Base-by-base conservation (phyloP, 2,329 filamentous ascomycete genomes). In the Sphaerostilbella broomeana region DNA sequence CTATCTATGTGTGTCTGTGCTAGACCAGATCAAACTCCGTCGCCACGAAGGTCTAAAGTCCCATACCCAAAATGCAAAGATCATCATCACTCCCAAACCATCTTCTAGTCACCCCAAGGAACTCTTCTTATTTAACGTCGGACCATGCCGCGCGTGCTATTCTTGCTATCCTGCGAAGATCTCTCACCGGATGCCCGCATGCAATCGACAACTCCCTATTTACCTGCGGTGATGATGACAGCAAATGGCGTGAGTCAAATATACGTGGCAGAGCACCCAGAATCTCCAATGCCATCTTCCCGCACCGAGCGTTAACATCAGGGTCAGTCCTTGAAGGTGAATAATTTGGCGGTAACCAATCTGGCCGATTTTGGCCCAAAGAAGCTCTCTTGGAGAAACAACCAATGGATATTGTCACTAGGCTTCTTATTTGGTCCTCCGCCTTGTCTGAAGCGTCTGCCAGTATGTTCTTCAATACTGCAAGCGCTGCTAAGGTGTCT, bases 141-240 rank as follows among this genome's bases (percentile, higher is more conserved):
- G 57, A 59, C 75, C 75, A 79, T 6, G 64, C 66, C 35, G 59
- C 61, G 38, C 72, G 64, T 4, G 73, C 72, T 42, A 56, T 48
- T 37, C 73, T 61, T 13, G 75, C 74, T 32, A 61, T 62, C 40
- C 61, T 67, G 32, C 75, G 63, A 30, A 77, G 63, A 44, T 73
- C 72, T 30, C 75, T 61, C 7, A 75, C 68, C 5, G 60, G 55
- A 46, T 78, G 73, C 2, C 74, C 75, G 35, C 73, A 75, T 1
- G 73, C 72, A 7, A 60, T 49, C 2, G 68, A 65, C 43, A 79
- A 50, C 36, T 72, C 64, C 4, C 69, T 60, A 43, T 68, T 61
- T 29, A 75, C 62, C 37, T 57, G 58, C 19, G 62, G 62, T 29
- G 64, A 63, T 46, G 68, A 62, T 0, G 67, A 58, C 34, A 73